Evolutionary conservation across 345 rosid species (phyloP), one percentile per base, ranked within the genome.

Genomic region (Eucalyptus marginata): DNA sequence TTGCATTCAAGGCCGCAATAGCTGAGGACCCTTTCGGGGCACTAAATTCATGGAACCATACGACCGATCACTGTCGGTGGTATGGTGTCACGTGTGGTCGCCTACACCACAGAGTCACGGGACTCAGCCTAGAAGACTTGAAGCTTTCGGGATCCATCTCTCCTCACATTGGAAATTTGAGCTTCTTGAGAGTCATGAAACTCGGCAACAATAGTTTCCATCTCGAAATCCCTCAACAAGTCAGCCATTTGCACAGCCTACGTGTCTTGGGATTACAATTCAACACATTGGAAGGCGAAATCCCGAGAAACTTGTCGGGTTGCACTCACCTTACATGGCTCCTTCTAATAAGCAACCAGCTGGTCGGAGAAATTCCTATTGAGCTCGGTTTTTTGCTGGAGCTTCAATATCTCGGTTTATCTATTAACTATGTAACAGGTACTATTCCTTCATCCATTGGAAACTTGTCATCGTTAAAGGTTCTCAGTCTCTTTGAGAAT

Each of bases 401-500:
- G 18, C 92, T 92, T 11, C 33, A 17, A 11, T 0, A 1, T 14
- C 40, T 91, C 13, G 10, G 2, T 11, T 20, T 91, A 25, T 44
- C 27, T 49, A 3, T 1, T 9, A 93, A 89, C 85, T 56, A 91
- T 68, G 40, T 94, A 25, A 87, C 31, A 2, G 93, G 93, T 46
- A 83, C 66, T 6, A 58, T 93, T n/a, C 90, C 93, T 33, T 47
- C 87, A 25, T 86, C 86, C 25, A 25, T 90, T 10, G 92, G 95
- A 8, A 92, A 90, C 52, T 22, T 91, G 33, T 86, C 95, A 5
- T 90, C 81, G 2, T 86, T 91, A 5, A 24, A 88, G 14, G 3
- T 0, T 0, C 22, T 89, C 0, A 3, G 15, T 17, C n/a, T 87
- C 14, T 4, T 44, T 6, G 0, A 2, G 4, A 92, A 92, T 86